These are phyloP conservation scores for Thelephora aurantiotincta DNA, from an alignment of 768 basidiomycete genomes.

Conservation along the genomic window DNA sequence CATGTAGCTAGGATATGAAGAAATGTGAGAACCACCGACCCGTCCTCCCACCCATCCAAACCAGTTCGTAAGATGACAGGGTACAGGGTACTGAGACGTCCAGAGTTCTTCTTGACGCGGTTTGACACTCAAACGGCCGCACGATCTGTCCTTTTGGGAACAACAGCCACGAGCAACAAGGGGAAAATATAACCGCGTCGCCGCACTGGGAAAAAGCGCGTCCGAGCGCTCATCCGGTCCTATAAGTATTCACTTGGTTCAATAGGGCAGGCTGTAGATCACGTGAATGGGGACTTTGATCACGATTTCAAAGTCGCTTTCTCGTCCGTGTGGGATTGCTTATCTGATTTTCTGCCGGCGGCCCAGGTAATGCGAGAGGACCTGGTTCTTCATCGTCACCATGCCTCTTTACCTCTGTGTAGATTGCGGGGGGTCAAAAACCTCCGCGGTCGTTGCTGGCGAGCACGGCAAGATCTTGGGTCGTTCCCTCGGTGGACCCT, in stretches of 20 bases:
- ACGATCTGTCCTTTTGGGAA: constrained; percentile 18
- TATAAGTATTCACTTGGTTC: not conserved
- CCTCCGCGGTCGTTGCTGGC: constrained; percentile 57
- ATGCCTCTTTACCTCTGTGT: constrained; percentile 56
- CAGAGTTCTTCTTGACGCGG: constrained; percentile 56
- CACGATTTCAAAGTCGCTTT: too few species aligned
- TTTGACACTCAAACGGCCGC: constrained; percentile 86
- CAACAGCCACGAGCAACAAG: constrained; percentile 78
- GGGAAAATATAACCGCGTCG: constrained; percentile 71
- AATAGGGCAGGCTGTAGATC: not conserved
- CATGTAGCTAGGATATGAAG: not conserved
- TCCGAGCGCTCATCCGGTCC: not conserved
- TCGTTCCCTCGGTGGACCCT: constrained; percentile 60
- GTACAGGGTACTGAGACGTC: constrained; percentile 75
- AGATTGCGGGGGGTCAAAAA: constrained; percentile 87
- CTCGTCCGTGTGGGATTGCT: not conserved
- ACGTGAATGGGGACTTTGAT: not conserved
- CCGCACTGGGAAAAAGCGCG: constrained; percentile 45
- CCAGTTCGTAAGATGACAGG: constrained; percentile 24
- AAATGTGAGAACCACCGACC: constrained; percentile 61
- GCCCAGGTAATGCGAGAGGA: not conserved
- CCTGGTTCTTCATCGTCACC: not conserved
- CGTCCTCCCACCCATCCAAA: constrained; percentile 35
- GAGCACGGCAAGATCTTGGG: constrained; percentile 44
- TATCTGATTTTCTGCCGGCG: not conserved